phyloP scores from a whole-genome alignment of 257 asterid genomes.

The Petrea volubilis region DNA sequence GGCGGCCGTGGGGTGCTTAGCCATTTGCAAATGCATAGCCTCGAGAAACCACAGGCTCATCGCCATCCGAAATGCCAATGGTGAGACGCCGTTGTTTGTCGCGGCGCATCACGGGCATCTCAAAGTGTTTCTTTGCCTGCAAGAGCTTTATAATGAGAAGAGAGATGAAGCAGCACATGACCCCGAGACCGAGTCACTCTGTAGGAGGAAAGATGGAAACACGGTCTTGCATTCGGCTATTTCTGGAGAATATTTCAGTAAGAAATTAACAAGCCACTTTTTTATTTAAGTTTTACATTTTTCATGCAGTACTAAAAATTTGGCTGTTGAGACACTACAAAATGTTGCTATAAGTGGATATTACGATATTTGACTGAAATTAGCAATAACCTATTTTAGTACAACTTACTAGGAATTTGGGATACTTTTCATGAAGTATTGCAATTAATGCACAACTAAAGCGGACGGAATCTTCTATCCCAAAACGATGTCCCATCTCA shows the following conservation, averaged over 20 bases:
- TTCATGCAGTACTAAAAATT: too few species aligned
- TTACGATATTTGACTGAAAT: too few species aligned
- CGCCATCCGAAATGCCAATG: constrained; percentile 23
- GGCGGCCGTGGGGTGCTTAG: constrained; percentile 40
- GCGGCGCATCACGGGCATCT: constrained; percentile 44
- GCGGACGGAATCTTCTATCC: too few species aligned
- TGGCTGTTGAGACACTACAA: too few species aligned
- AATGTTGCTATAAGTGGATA: too few species aligned
- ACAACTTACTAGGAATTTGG: too few species aligned
- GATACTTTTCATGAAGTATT: too few species aligned
- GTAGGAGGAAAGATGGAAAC: constrained; percentile 42
- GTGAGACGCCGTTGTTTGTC: constrained; percentile 50
- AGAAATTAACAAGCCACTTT: not conserved
- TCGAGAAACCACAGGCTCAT: constrained; percentile 4
- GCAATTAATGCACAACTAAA: too few species aligned
- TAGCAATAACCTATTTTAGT: too few species aligned
- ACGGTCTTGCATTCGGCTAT: constrained; percentile 46
- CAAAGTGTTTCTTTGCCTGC: constrained; percentile 32
- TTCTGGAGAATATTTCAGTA: constrained; percentile 47
- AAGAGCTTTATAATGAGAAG: not conserved
- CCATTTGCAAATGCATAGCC: constrained; percentile 24
- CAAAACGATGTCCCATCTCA: too few species aligned
- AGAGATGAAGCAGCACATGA: not conserved
- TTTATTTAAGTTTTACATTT: not conserved
- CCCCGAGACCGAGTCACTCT: constrained; percentile 16